Base-by-base conservation (phyloP, 192 early-diverging fungal genomes). In the Chytriomyces hyalinus region DNA sequence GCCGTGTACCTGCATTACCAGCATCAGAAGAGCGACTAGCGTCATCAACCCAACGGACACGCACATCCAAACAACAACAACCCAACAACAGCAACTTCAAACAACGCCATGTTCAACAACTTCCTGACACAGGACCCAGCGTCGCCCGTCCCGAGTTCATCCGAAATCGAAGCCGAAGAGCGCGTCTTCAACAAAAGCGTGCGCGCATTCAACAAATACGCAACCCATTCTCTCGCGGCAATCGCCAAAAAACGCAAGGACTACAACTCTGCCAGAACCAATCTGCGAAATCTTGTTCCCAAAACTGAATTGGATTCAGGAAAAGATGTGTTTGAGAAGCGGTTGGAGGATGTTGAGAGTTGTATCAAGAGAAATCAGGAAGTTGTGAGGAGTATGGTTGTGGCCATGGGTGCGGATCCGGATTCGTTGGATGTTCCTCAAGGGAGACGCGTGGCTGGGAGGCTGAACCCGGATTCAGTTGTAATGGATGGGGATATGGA, bases 401-500 rank as follows among this genome's bases (percentile, higher is more conserved):
- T 49, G 49, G 26, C 43, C 1, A 65, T 57, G 49, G 65, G 62
- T 26, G 63, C 22, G 65, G 65, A 80, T 17, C 65, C 60, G 17
- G 51, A 60, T 73, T 45, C n/a, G 20, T 17, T 73, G 11, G 62
- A 60, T 13, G 49, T 70, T 3, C 9, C 10, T 65, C 43, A 48
- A 79, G 26, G 1, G 26, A 36, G 53, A 26, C 17, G 15, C 22
- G 69, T 51, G 50, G 24, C 10, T 13, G 49, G 51, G 4, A 9
- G 48, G 67, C 24, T 50, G 45, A 44, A 76, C 22, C 70, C 62
- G 13, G 75, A 82, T 7, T 81, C 79, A 6, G n/a, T 63, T n/a
- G 89, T 89, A 11, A 83, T 76, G n/a, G 90, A 93, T 49, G 80
- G 80, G 48, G 93, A 97, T 64, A 94, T 96, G 91, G 94, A 96